Base-by-base conservation (phyloP, 305 asterid species). In the Fraxinus sp. region DNA sequence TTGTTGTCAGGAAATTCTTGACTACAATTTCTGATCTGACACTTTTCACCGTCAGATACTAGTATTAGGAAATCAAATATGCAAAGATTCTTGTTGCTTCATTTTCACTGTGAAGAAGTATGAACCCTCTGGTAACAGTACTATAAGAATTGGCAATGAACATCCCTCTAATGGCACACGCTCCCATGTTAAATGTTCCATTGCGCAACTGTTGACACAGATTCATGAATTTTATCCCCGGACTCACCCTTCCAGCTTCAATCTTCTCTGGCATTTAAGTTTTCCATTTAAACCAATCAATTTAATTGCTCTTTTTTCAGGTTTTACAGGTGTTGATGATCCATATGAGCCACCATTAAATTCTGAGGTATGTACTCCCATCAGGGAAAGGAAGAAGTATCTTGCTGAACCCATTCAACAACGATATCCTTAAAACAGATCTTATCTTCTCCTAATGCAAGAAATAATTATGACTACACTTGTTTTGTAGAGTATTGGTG, bases 301-400 rank as follows among this genome's bases (percentile, higher is more conserved):
- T 66, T 57, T 59, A 10, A 72, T 66, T 82, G 18, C 80, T 75
- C 79, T 77, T 77, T 84, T 77, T 82, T 13, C 91, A 95, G 98
- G 97, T 84, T 95, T 95, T 88, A 95, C 98, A 3, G 98, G 98
- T 77, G 88, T 95, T 80, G 98, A 95, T 82, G 98, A 95, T 89
- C 98, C 98, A 73, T 95, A 95, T 76, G 98, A 95, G 86, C 90
- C 93, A 49, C 98, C 98, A 26, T 59, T 91, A 78, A 90, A 90
- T 85, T 85, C 93, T 36, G 98, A 95, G 98, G 98, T 92, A 90
- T 30, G 75, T 70, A 70, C 83, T 77, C 49, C 75, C 75, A 26
- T 3, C 73, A 26, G 46, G 41, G 52, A 43, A 76, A 73, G 43
- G 79, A 20, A 39, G 36, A 79, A 79, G 66, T 78, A 76, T 77